Conservation (phyloP, 176 grass and related monocot species). For the Oryza longistaminata region DNA sequence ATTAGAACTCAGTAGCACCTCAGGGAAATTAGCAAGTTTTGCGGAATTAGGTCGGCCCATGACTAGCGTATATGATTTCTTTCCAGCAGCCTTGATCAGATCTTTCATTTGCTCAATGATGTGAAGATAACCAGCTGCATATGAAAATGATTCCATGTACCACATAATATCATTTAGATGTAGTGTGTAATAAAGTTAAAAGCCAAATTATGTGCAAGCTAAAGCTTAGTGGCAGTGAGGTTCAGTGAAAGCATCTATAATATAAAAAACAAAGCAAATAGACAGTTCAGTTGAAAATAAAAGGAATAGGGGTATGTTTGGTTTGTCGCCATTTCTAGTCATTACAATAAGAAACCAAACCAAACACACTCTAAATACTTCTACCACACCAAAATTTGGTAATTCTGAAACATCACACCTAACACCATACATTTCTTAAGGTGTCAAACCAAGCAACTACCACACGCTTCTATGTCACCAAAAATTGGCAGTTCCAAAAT, state of each 20-base stretch:
- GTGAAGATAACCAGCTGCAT: constrained; percentile 90
- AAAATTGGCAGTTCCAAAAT: neutral
- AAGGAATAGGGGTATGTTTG: neutral
- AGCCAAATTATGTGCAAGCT: neutral
- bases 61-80: constrained; percentile 93
- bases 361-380: neutral
- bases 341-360: neutral
- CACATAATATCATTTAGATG: constrained; percentile 25
- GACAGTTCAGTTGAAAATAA: neutral
- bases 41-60: constrained; percentile 87
- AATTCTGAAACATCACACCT: too few relatives aligned
- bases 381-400: neutral
- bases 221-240: neutral
- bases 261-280: constrained; percentile 3
- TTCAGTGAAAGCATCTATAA: neutral
- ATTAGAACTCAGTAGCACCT: constrained; percentile 51
- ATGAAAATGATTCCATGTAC: constrained; percentile 20
- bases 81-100: constrained; percentile 77
- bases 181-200: constrained; percentile 7
- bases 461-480: neutral
- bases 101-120: constrained; percentile 97
- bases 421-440: too few relatives aligned
- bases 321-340: neutral
- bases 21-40: constrained; percentile 97
- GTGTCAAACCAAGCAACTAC: neutral